Evolutionary conservation across 176 grass and related monocot species (phyloP).

Genomic region (Poa annua): DNA sequence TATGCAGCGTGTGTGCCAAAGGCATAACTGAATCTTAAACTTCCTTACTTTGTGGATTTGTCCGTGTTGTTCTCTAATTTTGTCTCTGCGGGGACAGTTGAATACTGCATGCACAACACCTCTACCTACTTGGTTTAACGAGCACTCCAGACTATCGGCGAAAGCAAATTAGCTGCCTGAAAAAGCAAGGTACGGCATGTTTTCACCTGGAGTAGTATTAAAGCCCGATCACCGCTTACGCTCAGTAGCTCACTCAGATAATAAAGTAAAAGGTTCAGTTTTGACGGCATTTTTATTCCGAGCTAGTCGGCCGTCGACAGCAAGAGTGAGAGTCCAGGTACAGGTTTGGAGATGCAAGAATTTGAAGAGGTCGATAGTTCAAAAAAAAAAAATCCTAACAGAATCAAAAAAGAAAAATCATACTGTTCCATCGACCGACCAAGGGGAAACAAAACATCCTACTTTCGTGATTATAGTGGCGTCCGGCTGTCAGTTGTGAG

Average conservation of each 20-base stretch:
- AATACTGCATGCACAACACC: neutral
- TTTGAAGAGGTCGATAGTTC: neutral
- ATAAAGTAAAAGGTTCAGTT: neutral
- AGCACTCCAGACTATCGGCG: neutral
- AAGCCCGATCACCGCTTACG: neutral
- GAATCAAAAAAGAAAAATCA: neutral
- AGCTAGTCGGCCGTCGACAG: neutral
- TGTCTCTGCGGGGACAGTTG: neutral
- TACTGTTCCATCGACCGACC: neutral
- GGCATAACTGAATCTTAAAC: neutral
- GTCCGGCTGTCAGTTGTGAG: conserved; percentile 22
- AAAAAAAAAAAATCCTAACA: neutral
- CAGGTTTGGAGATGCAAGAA: neutral
- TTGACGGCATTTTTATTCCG: neutral
- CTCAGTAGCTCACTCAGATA: neutral
- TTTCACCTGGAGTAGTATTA: neutral
- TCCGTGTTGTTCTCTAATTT: neutral
- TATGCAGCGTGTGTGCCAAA: conserved; percentile 16
- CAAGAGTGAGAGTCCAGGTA: neutral
- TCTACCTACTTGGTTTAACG: neutral
- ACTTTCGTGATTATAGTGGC: conserved; percentile 19
- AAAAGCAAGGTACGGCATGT: neutral
- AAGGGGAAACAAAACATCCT: neutral
- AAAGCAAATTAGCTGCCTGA: neutral
- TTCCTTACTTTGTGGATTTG: neutral